Evolutionary conservation across 495 filamentous ascomycete species (phyloP).

Genomic region (Neurospora sp.): DNA sequence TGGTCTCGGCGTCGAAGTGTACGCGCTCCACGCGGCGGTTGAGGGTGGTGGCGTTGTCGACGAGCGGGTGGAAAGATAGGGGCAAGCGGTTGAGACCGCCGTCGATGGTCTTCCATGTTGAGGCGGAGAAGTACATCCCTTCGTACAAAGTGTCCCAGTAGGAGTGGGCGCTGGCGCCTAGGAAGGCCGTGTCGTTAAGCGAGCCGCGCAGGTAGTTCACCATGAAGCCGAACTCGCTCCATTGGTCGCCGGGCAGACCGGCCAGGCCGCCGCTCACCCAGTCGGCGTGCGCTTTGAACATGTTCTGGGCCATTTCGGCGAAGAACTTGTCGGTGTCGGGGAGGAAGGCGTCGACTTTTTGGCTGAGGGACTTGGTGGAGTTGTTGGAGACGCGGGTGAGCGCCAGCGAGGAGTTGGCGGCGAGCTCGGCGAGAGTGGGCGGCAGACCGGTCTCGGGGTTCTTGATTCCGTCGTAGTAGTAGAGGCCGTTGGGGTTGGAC

Average conservation of each 20-base stretch:
- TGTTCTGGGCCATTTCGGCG: conserved; percentile 43
- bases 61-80: conserved; percentile 49
- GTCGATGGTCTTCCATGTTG: conserved; percentile 55
- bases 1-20: conserved; percentile 26
- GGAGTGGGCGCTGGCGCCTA: conserved; percentile 12
- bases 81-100: conserved; percentile 50
- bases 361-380: conserved; percentile 26
- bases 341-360: conserved; percentile 20
- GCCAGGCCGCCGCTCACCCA: conserved; percentile 24
- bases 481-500: conserved; percentile 40
- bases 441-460: conserved; percentile 27
- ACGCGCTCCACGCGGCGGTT: conserved; percentile 40
- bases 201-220: conserved; percentile 44
- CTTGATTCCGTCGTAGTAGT: conserved; percentile 42
- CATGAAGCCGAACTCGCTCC: conserved; percentile 54
- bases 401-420: conserved; percentile 28
- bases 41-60: conserved; percentile 45
- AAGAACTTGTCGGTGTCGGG: conserved; percentile 23
- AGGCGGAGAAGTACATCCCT: conserved; percentile 49
- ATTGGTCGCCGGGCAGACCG: conserved; percentile 34
- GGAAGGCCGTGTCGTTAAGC: conserved; percentile 47
- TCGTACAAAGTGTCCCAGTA: conserved; percentile 38
- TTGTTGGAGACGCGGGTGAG: conserved; percentile 28
- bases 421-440: conserved; percentile 34
- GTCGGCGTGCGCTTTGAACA: conserved; percentile 54